phyloP scores from a whole-genome alignment of 2,329 filamentous ascomycete genomes.

The Stagonosporopsis tanaceti region DNA sequence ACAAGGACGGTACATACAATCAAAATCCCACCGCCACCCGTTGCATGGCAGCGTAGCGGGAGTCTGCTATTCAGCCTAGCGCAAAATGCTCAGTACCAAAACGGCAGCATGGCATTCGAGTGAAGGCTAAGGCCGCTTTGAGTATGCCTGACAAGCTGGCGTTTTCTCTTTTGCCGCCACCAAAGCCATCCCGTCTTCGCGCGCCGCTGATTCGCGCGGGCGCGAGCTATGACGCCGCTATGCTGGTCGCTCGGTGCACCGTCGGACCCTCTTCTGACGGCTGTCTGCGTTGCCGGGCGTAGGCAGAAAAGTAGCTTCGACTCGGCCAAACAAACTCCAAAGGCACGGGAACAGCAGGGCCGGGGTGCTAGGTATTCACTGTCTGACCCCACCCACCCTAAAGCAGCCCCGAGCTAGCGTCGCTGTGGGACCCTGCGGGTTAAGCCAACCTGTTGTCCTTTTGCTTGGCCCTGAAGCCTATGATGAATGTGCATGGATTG shows the following conservation, averaged over 20 bases:
- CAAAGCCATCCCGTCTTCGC: conserved; percentile 34
- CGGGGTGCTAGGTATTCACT: conserved; percentile 20
- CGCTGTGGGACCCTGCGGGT: conserved; percentile 25
- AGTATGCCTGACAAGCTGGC: conserved; percentile 17
- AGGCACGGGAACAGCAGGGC: conserved; percentile 27
- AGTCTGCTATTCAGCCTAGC: conserved; percentile 13
- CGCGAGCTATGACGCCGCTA: conserved; percentile 26
- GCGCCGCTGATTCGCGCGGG: conserved; percentile 37
- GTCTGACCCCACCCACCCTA: conserved; percentile 33
- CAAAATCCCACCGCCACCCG: conserved; percentile 27
- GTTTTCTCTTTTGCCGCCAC: conserved; percentile 22
- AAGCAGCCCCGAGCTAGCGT: conserved; percentile 44
- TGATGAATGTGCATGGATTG: conserved; percentile 47
- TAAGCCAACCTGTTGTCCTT: conserved; percentile 42
- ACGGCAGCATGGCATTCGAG: conserved; percentile 35
- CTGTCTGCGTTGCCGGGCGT: conserved; percentile 27
- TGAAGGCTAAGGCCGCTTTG: conserved; percentile 26
- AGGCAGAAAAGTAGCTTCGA: conserved; percentile 3
- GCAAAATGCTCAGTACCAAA: conserved; percentile 22
- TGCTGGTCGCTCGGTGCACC: conserved; percentile 28
- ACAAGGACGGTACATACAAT: not conserved
- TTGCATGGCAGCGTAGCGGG: conserved; percentile 16
- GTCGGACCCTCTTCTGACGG: conserved; percentile 27
- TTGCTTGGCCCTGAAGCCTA: conserved; percentile 47
- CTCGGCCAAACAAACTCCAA: conserved; percentile 20